phyloP scores from a whole-genome alignment of 345 rosid species.

The Eucalyptus paniculata region DNA sequence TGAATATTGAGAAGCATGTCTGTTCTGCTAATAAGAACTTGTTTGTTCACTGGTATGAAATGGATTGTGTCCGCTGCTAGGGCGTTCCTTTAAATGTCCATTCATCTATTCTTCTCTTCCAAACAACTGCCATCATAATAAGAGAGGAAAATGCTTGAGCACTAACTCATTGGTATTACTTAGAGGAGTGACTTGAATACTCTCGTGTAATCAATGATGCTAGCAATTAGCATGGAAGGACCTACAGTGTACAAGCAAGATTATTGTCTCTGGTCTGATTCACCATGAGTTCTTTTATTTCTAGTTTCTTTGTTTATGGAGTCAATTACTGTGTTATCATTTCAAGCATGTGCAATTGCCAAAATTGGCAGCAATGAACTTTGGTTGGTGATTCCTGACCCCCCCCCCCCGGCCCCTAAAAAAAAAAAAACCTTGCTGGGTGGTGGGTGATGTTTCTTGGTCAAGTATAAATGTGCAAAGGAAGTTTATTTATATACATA shows the following conservation, averaged over 20 bases:
- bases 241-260: neutral
- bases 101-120: neutral
- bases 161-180: neutral
- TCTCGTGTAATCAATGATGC: neutral
- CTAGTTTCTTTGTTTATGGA: neutral
- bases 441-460: neutral
- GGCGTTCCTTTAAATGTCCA: neutral
- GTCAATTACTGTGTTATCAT: neutral
- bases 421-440: neutral
- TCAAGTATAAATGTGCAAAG: neutral
- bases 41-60: neutral
- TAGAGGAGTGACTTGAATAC: neutral
- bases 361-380: neutral
- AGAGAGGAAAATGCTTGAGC: neutral
- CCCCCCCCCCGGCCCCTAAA: accelerated
- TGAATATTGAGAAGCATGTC: neutral
- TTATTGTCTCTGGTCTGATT: neutral
- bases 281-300: neutral
- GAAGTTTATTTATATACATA: neutral
- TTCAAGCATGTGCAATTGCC: neutral
- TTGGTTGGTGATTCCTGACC: neutral
- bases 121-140: neutral
- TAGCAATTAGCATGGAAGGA: neutral
- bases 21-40: neutral
- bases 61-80: neutral